Evolutionary conservation across 23 red algal genomes (phyloP), one percentile per base, ranked within the genome.

Genomic region (Rhodosorus marinus): DNA sequence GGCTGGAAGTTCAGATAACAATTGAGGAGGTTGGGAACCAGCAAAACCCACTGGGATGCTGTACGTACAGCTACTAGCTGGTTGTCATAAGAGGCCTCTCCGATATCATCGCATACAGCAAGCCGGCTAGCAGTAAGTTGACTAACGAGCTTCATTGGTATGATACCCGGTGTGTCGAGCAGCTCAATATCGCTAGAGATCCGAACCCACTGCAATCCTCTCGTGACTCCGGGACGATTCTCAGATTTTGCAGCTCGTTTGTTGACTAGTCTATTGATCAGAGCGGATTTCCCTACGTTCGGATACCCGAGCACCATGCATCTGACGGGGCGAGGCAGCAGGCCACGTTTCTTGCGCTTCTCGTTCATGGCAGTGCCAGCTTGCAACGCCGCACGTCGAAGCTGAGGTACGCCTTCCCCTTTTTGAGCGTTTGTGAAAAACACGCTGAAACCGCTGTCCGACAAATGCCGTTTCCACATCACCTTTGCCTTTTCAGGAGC

Each of bases 271-370:
- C 79, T 60, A 59, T 98, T 98, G 41, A 98, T 98, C 31, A 98
- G 64, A 21, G 90, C 90, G 1, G 79, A 85, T 54, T 98, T 98
- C 20, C 90, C 90, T 19, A 98, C 90, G 51, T 98, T 98, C 11
- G 90, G 90, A 57, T 73, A 98, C 23, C 90, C 90, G 48, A 98
- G 81, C 35, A 98, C 78, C 4, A 67, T 53, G 24, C 66, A 66
- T 28, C 78, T 64, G 6, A 98, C 55, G 20, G 76, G 46, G 4
- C 90, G 69, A 15, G 90, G 72, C 29, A 85, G 51, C 11, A 98
- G 49, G 3, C 90, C 90, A 6, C 69, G 70, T 7, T n/a, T 4
- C 57, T 47, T 69, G 14, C 90, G 49, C 64, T 69, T 72, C 33
- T 81, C 83, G 52, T 92, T 92, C 26, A 92, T 67, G n/a, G 8